Evolutionary conservation across 306 rosid genomes (phyloP), one percentile per base, ranked within the genome.

Genomic region (Leucaena leucocephala): DNA sequence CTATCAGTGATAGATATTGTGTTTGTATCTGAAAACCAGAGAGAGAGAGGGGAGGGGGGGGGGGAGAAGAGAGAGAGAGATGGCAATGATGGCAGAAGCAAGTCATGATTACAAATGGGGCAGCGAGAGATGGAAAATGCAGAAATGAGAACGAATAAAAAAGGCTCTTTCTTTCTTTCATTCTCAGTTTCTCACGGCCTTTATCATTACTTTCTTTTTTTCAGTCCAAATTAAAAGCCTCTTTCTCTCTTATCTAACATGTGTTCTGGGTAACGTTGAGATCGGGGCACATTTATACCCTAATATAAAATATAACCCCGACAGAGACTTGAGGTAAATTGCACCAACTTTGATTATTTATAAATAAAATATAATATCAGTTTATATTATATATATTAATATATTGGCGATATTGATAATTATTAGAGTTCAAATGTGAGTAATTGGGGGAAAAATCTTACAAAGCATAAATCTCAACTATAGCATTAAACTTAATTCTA

Each of bases 61-160:
- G 79, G 65, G 80, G 75, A 83, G 82, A 79, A 77, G 83, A 72
- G 76, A 69, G 81, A 81, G 85, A 86, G 83, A 80, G 82, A 72
- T 75, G 22, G 94, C 70, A 90, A 94, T 91, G 96, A 91, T 91
- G 93, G 82, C 89, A 80, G 59, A 77, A 83, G 87, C 59, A 83
- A 71, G 78, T 90, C 87, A 87, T 94, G 87, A 94, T 94, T 89
- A 88, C 96, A 68, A 81, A 82, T 85, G 93, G 94, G 94, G 84
- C 85, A 84, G 90, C 57, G 80, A 77, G 68, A 85, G 85, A 72
- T 84, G 91, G 67, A 59, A 79, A 76, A 83, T 46, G 85, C 76
- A 79, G 88, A 74, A 44, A 85, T 19, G 84, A 61, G 72, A 84
- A 67, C 22, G 81, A 83, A 76, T 76, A 73, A 75, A 79, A 82